These are phyloP conservation scores for Abeoforma whisleri DNA, from an alignment of 78 protist genomes.

Conservation along the genomic window DNA sequence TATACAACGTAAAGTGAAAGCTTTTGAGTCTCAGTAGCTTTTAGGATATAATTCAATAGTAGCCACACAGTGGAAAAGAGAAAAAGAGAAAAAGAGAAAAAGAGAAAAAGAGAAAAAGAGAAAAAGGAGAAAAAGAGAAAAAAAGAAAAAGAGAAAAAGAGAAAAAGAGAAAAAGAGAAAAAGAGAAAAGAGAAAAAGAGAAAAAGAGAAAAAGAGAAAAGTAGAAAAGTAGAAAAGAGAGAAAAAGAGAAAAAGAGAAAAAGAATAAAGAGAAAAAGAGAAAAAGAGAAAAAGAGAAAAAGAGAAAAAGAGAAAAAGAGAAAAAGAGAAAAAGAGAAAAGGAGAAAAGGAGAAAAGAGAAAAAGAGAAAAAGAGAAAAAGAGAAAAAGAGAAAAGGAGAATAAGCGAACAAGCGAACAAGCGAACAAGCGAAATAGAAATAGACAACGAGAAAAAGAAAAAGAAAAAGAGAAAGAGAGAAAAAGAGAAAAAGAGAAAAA, in stretches of 20 bases:
- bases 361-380: neutral
- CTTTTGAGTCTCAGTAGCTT: too few relatives aligned
- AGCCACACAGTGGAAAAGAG: neutral
- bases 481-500: too few relatives aligned
- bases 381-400: constrained; percentile 21
- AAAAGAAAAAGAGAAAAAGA: neutral
- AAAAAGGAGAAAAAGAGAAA: constrained; percentile 8
- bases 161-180: neutral
- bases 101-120: neutral
- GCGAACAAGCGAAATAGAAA: too few relatives aligned
- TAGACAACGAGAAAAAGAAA: too few relatives aligned
- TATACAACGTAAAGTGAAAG: too few relatives aligned
- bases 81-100: neutral
- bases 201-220: constrained; percentile 6
- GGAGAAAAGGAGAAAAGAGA: neutral
- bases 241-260: neutral
- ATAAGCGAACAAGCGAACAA: constrained; percentile 9
- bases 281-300: neutral
- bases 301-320: neutral
- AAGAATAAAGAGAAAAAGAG: neutral
- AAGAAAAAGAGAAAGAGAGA: too few relatives aligned
- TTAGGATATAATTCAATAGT: neutral
- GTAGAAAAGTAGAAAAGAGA: neutral
- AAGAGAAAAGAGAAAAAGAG: neutral
- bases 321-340: neutral